Evolutionary conservation across 139 green algal genomes (phyloP).

Genomic region (Chlorella sp.): DNA sequence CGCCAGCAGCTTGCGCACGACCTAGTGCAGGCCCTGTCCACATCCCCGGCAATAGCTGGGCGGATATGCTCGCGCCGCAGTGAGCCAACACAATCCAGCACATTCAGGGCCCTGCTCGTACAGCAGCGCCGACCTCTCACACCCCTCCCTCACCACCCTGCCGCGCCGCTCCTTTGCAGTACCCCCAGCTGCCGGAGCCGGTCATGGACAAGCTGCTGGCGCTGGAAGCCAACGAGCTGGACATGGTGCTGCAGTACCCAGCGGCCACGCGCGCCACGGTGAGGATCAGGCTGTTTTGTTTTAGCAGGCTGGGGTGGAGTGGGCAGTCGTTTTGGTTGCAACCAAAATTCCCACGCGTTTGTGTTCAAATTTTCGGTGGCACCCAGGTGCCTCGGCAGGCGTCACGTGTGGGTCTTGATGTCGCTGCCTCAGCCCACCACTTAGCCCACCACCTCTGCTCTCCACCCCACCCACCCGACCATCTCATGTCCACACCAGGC

Average conservation of each 20-base stretch:
- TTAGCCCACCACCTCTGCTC: neutral
- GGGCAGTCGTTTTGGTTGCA: no score
- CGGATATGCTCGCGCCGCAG: no score
- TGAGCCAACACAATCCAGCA: no score
- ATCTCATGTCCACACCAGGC: no score
- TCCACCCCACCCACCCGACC: no score
- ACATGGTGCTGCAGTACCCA: slow-evolving; percentile 78
- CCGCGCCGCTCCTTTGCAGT: neutral
- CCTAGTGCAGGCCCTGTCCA: neutral
- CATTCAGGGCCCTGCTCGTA: no score
- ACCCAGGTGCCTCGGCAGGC: no score
- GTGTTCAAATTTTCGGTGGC: no score
- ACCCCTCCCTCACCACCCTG: neutral
- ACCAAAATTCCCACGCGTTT: no score
- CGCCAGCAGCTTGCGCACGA: no score
- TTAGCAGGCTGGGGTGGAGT: neutral
- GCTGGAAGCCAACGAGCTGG: slow-evolving; percentile 75
- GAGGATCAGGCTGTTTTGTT: neutral
- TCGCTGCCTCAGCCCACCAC: neutral
- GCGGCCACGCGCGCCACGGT: slow-evolving; percentile 51
- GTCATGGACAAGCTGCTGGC: slow-evolving; percentile 80
- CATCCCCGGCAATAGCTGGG: no score
- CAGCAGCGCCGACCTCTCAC: neutral
- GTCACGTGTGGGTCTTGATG: neutral
- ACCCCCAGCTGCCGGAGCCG: slow-evolving; percentile 59